Evolutionary conservation across 2,329 filamentous ascomycete species (phyloP), one percentile per base, ranked within the genome.

Genomic region (Penicillium sp.): DNA sequence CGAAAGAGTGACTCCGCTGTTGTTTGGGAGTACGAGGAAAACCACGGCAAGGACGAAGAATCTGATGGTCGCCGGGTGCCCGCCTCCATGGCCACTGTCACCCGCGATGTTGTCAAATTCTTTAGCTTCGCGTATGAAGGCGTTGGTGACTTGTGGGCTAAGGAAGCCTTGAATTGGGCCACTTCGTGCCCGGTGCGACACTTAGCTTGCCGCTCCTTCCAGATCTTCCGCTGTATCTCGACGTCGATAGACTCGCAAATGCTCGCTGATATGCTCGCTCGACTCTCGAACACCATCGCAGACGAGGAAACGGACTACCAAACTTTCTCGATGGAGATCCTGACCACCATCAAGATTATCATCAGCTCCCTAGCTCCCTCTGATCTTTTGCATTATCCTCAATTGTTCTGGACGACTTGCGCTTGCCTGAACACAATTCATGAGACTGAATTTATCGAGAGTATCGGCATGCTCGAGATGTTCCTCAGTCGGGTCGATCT

Each of bases 371-470:
- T 97, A 27, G 87, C 92, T 18, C 81, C 88, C 0, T 83, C 88
- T 36, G 88, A 92, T 68, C 80, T 99, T 2, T 75, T 96, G 45
- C 86, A 87, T n/a, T 97, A 96, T 61, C 94, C 94, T 1, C 93
- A 97, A 67, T 79, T 99, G 1, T 97, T 99, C 74, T 99, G 95
- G 95, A 96, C 93, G 0, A 96, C 90, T 0, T 97, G 92, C 66
- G 94, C 94, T 10, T 99, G 94, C 69, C 78, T 99, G 18, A 92
- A 97, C 67, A 97, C 94, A 0, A 96, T 97, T 67, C 96, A 97
- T 60, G 95, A 99, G 73, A 84, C 88, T 21, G 94, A 99, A 67
- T 99, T 96, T 59, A 83, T 94, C 57, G 94, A 97, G 69, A 92
- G 90, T 21, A 79, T 97, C 11, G 88, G 89, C 48, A 97, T 99